phyloP scores from a whole-genome alignment of 768 basidiomycete species.

The Sarcomyxa edulis region DNA sequence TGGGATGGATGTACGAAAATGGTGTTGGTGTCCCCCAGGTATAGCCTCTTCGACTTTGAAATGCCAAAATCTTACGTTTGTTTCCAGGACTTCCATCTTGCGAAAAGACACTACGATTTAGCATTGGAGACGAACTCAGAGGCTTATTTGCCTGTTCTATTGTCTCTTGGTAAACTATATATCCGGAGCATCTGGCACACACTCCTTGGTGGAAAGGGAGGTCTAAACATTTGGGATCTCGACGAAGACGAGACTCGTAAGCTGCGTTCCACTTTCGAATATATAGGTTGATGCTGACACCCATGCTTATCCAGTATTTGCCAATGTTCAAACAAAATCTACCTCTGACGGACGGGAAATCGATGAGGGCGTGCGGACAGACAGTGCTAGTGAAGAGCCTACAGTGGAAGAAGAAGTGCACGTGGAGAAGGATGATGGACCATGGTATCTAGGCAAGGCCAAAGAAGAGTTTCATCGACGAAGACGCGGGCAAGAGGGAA shows the following conservation, averaged over 20 bases:
- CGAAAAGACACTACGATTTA: constrained; percentile 92
- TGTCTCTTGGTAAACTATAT: constrained; percentile 82
- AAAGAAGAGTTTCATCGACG: constrained; percentile 70
- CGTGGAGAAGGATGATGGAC: constrained; percentile 53
- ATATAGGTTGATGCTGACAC: too few relatives aligned
- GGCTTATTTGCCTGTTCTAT: constrained; percentile 80
- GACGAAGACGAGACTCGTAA: constrained; percentile 45
- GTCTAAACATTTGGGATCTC: constrained; percentile 60
- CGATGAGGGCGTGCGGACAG: constrained; percentile 29
- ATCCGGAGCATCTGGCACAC: constrained; percentile 81
- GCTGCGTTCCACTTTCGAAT: constrained; percentile 7
- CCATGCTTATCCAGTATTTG: too few relatives aligned
- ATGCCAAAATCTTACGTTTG: constrained; percentile 1
- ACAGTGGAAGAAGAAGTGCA: constrained; percentile 26
- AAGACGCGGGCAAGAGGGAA: constrained; percentile 30
- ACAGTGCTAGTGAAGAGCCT: constrained; percentile 11
- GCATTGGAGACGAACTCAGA: constrained; percentile 85
- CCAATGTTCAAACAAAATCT: constrained; percentile 14
- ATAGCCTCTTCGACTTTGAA: background rate
- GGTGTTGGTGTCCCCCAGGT: constrained; percentile 90
- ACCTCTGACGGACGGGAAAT: constrained; percentile 32
- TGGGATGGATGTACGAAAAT: constrained; percentile 99
- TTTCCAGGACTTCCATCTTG: constrained; percentile 86
- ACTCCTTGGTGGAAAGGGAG: constrained; percentile 63
- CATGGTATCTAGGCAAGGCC: constrained; percentile 83